Conservation (phyloP, 345 rosid genomes). For the Eucalyptus polybractea region DNA sequence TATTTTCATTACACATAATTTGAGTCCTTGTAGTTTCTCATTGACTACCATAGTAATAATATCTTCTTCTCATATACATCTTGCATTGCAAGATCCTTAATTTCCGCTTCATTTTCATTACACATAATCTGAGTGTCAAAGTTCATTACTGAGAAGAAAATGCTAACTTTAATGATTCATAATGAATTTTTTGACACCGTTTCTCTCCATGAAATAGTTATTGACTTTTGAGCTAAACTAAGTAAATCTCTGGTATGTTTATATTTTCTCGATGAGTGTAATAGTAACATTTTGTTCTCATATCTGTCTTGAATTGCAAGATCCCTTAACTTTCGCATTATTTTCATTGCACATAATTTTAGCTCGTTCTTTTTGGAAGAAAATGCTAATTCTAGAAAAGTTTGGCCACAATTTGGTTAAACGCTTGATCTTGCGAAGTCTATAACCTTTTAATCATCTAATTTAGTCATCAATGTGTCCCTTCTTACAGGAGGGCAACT, state of each 20-base stretch:
- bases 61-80: background rate
- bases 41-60: background rate
- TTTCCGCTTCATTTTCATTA: background rate
- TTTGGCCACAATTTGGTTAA: background rate
- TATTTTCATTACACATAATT: background rate
- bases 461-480: background rate
- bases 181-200: too few relatives aligned
- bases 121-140: background rate
- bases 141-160: background rate
- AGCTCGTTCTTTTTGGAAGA: background rate
- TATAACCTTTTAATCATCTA: background rate
- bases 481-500: background rate
- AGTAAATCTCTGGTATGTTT: rapidly evolving
- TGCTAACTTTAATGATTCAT: background rate
- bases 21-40: background rate
- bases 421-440: background rate
- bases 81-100: background rate
- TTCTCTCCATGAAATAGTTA: too few relatives aligned
- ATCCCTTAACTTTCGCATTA: background rate
- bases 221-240: too few relatives aligned
- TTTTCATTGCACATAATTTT: background rate
- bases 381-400: background rate
- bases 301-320: background rate
- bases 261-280: background rate
- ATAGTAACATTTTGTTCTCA: background rate